These are phyloP conservation scores for Fraxinus sp. DNA, from an alignment of 305 asterid species.

Conservation along the genomic window DNA sequence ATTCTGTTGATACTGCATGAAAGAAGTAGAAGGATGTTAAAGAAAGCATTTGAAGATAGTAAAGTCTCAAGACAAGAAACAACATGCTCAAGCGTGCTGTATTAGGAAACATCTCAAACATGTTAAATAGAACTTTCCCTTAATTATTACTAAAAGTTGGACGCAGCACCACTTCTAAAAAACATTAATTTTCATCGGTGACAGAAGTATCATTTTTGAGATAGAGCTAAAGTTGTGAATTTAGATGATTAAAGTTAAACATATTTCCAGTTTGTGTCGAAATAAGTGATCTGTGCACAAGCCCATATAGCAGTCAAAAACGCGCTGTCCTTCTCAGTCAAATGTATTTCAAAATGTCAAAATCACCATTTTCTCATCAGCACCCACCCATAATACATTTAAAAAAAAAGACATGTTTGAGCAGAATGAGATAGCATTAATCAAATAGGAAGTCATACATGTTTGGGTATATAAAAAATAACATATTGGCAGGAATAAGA, in stretches of 20 bases:
- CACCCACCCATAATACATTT: neutral
- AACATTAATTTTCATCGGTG: neutral
- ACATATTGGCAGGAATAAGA: neutral
- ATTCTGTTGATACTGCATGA: conserved; percentile 48
- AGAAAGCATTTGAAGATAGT: neutral
- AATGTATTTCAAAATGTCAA: neutral
- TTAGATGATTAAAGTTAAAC: neutral
- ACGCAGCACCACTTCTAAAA: neutral
- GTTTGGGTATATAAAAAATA: neutral
- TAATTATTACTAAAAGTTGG: neutral
- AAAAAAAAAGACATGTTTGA: neutral
- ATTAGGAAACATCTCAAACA: neutral
- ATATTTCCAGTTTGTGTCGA: neutral
- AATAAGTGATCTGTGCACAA: neutral
- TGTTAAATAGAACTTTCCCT: neutral
- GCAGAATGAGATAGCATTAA: neutral
- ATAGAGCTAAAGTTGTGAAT: neutral
- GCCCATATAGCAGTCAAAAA: neutral
- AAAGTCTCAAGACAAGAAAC: neutral
- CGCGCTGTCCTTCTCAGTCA: neutral
- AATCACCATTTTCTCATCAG: neutral
- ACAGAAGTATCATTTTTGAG: neutral
- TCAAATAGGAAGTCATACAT: neutral
- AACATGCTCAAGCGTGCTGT: neutral
- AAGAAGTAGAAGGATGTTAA: conserved; percentile 25